These are phyloP conservation scores for Mucor circinelloides DNA, from an alignment of 371 early-diverging fungal species.

Conservation along the genomic window DNA sequence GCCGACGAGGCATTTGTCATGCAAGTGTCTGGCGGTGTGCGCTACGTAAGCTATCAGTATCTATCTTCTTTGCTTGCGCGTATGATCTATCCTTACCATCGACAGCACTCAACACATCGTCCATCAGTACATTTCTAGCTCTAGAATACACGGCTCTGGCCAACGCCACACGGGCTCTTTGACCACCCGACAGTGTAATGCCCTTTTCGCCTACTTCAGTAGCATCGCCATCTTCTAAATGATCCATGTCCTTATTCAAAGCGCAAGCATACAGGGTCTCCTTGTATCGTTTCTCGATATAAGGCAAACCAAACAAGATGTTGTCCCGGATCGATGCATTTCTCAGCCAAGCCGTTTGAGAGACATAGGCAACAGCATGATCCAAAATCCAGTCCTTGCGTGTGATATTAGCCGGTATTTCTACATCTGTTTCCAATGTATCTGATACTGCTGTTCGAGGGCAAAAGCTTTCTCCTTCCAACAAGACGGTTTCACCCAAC, in stretches of 20 bases:
- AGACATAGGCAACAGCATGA: conserved; percentile 29
- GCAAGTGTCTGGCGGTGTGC: conserved; percentile 87
- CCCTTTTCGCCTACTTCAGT: conserved; percentile 96
- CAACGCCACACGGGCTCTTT: conserved; percentile 79
- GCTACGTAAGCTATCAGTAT: conserved; percentile 24
- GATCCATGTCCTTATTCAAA: conserved; percentile 46
- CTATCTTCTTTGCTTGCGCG: too few species aligned
- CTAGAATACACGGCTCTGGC: conserved; percentile 86
- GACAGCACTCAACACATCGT: conserved; percentile 84
- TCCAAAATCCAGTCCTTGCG: conserved; percentile 21
- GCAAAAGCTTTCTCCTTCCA: conserved; percentile 43
- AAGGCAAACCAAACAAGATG: conserved; percentile 56
- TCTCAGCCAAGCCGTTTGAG: conserved; percentile 78
- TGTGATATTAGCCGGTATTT: conserved; percentile 20
- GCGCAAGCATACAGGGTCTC: conserved; percentile 68
- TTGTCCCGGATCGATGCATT: conserved; percentile 78
- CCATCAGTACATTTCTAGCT: conserved; percentile 73
- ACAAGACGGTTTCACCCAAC: conserved; percentile 58
- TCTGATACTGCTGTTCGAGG: conserved; percentile 47
- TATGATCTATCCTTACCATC: conserved; percentile 36
- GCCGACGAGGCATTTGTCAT: conserved; percentile 69
- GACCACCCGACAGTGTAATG: conserved; percentile 78
- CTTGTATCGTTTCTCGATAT: conserved; percentile 46
- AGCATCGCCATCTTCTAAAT: conserved; percentile 81
- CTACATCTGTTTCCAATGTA: conserved; percentile 35